A percentile compares a stretch with the other conserved stretches of the same genome.
phyloP scores from a whole-genome alignment of 1,284 basidiomycete species.

The Microbotryum saponariae region DNA sequence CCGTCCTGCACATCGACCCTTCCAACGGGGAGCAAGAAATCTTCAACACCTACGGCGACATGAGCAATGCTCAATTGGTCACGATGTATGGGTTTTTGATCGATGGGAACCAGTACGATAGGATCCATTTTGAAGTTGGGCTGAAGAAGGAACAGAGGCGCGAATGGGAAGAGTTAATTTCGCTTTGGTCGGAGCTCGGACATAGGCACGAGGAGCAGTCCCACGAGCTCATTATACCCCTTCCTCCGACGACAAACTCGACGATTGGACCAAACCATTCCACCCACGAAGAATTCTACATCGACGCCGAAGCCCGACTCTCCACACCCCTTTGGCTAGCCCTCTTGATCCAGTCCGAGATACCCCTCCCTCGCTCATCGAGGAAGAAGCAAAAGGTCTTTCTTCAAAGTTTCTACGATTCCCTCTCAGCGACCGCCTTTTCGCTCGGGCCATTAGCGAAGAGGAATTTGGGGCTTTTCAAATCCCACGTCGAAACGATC shows the following conservation, averaged over 20 bases:
- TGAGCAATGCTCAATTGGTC: slow-evolving; percentile 57
- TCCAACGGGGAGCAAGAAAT: slow-evolving; percentile 51
- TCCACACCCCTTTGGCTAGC: slow-evolving; percentile 12
- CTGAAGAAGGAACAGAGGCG: too few species aligned
- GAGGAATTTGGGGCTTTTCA: not conserved
- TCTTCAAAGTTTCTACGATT: not conserved
- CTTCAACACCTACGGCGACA: slow-evolving; percentile 75
- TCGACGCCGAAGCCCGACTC: slow-evolving; percentile 32
- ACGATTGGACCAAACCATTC: not conserved
- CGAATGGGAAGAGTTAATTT: too few species aligned
- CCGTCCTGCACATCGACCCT: slow-evolving; percentile 30
- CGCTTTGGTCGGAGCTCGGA: not conserved
- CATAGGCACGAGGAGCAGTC: too few species aligned
- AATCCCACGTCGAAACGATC: too few species aligned
- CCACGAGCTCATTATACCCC: slow-evolving; percentile 1
- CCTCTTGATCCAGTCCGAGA: slow-evolving; percentile 3
- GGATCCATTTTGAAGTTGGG: not conserved
- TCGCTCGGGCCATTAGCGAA: not conserved
- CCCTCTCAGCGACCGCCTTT: not conserved
- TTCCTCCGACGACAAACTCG: not conserved
- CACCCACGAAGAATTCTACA: not conserved
- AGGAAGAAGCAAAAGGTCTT: not conserved
- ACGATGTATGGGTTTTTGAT: slow-evolving; percentile 63
- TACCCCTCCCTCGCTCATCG: not conserved
- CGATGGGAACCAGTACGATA: slow-evolving; percentile 31